These are phyloP conservation scores for Coniella vitis DNA, from an alignment of 2,329 filamentous ascomycete genomes.

Conservation along the genomic window DNA sequence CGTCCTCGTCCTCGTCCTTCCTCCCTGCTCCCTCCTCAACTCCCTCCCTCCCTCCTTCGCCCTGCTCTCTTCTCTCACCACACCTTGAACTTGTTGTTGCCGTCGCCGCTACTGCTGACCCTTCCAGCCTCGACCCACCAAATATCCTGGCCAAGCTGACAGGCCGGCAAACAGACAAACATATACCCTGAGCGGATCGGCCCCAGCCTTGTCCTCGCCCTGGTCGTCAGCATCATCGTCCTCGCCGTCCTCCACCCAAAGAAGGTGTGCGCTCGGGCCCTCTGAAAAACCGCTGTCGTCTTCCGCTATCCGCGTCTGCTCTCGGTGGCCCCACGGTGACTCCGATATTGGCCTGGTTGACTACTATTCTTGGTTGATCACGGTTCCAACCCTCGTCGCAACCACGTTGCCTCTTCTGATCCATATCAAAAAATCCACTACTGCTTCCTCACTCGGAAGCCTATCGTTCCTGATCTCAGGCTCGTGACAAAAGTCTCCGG, in stretches of 20 bases:
- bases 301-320: slow-evolving; percentile 1
- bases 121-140: no score
- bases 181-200: no score
- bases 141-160: no score
- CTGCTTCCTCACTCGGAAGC: slow-evolving; percentile 3
- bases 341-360: slow-evolving; percentile 17
- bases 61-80: no score
- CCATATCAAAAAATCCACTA: slow-evolving; percentile 16
- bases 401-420: slow-evolving; percentile 9
- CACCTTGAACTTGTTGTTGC: neutral
- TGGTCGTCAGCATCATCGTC: slow-evolving; percentile 4
- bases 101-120: neutral
- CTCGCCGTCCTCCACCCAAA: neutral
- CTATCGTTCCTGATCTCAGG: slow-evolving; percentile 7
- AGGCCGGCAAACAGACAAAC: no score
- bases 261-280: slow-evolving; percentile 3
- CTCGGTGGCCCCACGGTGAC: slow-evolving; percentile 15
- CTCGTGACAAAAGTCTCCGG: slow-evolving; percentile 6
- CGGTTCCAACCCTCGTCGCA: slow-evolving; percentile 4
- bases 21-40: neutral
- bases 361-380: slow-evolving; percentile 13
- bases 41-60: no score
- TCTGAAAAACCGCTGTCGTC: slow-evolving; percentile 3
- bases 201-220: no score
- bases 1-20: neutral